Base-by-base conservation (phyloP, 225 moss, liverwort and hornwort genomes). In the Physcomitrium patens region DNA sequence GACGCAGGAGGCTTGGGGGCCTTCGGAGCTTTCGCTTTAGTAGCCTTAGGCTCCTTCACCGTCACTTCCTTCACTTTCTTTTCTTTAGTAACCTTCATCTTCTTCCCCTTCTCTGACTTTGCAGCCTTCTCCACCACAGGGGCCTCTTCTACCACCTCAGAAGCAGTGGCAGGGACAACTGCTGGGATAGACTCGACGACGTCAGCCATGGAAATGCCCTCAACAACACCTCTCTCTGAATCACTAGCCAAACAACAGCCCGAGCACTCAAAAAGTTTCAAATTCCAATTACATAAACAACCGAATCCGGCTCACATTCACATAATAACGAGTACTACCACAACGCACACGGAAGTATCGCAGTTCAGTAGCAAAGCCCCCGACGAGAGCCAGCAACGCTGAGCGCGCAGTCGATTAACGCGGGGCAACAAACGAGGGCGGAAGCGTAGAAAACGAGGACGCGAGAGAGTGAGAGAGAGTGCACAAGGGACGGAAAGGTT, bases 31-130 rank as follows among this genome's bases (percentile, higher is more conserved):
- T 87, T 85, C 76, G 77, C 87, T 80, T 93, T 95, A 8, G 77
- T 76, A 66, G 89, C 92, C 56, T 89, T 89, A 68, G 78, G 90
- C 78, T 90, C 91, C 0, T 72, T 82, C 49, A 73, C 86, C 70
- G 90, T 95, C 0, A 69, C 44, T 31, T 84, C 86, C 69, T 86
- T 89, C 31, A 12, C 79, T 75, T 84, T 85, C 0, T 12, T 68
- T 26, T 13, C 69, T 86, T 73, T 95, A 0, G 86, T 82, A 12
- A 60, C 84, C 71, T 89, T 94, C 0, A 59, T 57, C 49, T 76
- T 87, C 76, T 88, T 82, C 75, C 75, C 70, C 67, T 83, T 65
- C n/a, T 77, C 72, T 0, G 63, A 61, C 84, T 94, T 92, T 63
- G 72, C 89, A 5, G 90, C 65, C 77, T 89, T 75, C 59, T 87